Evolutionary conservation across 768 basidiomycete genomes (phyloP).

Genomic region (Tylopilus felleus): DNA sequence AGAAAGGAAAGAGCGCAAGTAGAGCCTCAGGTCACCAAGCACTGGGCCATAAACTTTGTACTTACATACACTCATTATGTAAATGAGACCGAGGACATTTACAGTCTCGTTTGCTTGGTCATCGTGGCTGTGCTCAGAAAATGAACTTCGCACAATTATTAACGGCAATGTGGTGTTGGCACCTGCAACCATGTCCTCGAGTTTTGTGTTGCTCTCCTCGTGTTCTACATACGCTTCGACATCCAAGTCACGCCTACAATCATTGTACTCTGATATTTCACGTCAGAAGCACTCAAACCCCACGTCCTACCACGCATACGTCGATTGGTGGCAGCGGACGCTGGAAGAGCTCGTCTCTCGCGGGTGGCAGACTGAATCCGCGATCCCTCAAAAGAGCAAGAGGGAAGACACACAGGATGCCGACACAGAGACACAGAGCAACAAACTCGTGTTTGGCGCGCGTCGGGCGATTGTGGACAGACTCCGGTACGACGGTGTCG

Average conservation of each 20-base stretch:
- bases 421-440: constrained; percentile 28
- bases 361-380: constrained; percentile 46
- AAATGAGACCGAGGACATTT: too few species aligned
- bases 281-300: constrained; percentile 84
- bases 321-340: constrained; percentile 83
- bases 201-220: constrained; percentile 16
- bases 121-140: not conserved
- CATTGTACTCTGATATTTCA: constrained; percentile 86
- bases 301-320: constrained; percentile 71
- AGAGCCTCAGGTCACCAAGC: too few species aligned
- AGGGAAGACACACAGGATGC: constrained; percentile 5
- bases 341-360: constrained; percentile 58
- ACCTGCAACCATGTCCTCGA: constrained; percentile 19
- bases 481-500: constrained; percentile 63
- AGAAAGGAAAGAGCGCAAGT: too few species aligned
- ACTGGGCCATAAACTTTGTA: too few species aligned
- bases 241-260: constrained; percentile 54
- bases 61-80: too few species aligned
- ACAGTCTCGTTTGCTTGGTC: not conserved
- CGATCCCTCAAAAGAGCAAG: constrained; percentile 7
- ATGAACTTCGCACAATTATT: too few species aligned
- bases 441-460: constrained; percentile 60
- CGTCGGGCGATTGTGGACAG: constrained; percentile 52
- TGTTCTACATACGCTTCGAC: constrained; percentile 29
- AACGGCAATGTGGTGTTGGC: not conserved